Conservation (phyloP, 306 rosid species). For the Quercus rubra region DNA sequence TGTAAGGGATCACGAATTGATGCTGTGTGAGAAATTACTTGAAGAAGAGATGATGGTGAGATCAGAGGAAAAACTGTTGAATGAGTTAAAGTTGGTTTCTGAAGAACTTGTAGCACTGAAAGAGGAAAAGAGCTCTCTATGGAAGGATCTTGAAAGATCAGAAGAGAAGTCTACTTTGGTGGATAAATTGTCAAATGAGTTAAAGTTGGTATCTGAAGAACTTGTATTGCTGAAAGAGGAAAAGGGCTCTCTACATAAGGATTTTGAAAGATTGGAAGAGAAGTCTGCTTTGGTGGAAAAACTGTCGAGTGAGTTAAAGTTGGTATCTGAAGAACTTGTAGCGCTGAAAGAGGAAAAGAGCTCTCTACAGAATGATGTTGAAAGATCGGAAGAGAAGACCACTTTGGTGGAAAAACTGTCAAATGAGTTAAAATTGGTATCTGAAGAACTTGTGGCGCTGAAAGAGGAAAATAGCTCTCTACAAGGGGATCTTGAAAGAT, state of each 20-base stretch:
- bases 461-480: constrained; percentile 67
- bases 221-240: constrained; percentile 57
- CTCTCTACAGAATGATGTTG: constrained; percentile 64
- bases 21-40: constrained; percentile 60
- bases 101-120: constrained; percentile 56
- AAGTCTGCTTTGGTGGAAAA: constrained; percentile 53
- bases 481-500: constrained; percentile 61
- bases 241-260: constrained; percentile 55
- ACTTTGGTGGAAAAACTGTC: constrained; percentile 45
- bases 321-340: constrained; percentile 49
- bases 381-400: constrained; percentile 34
- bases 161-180: constrained; percentile 77
- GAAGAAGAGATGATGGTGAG: constrained; percentile 66
- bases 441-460: constrained; percentile 51
- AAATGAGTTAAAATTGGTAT: constrained; percentile 48
- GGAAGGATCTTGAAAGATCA: constrained; percentile 65
- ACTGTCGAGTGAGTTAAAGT: constrained; percentile 51
- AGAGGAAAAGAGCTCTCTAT: constrained; percentile 64
- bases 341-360: constrained; percentile 60
- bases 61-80: constrained; percentile 47
- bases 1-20: constrained; percentile 59
- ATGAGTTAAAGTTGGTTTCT: constrained; percentile 49
- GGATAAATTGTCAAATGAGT: constrained; percentile 76
- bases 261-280: constrained; percentile 74
- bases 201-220: constrained; percentile 54